Evolutionary conservation across 2,329 filamentous ascomycete genomes (phyloP), one percentile per base, ranked within the genome.

Genomic region (Curvularia hawaiiensis): DNA sequence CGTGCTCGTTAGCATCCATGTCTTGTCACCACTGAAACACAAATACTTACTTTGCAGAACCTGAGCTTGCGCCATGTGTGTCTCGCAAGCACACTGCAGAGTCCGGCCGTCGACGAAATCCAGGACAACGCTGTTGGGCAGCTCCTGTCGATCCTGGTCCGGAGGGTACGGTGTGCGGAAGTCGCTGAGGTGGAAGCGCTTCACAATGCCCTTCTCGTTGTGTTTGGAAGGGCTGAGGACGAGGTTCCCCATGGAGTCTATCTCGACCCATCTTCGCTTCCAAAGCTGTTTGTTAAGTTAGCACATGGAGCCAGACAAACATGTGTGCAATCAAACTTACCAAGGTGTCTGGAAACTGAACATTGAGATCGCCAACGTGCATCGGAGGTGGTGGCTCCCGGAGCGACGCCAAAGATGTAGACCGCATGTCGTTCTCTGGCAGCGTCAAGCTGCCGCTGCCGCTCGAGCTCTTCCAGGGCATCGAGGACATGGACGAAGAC

Each of bases 311-410:
- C 16, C 18, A 3, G 7, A 4, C 9, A 9, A 14, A 10, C 2
- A 3, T 31, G 22, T 9, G 12, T 16, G 10, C 26, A 6, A 9
- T 47, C 6, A 47, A 46, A 71, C 80, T 70, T 74, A 82, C 80
- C 46, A 99, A 83, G 53, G 92, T 96, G 73, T 98, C 94, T 0
- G 95, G 95, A 74, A 99, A 97, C 74, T 99, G 95, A 11, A 98
- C 91, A 69, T 99, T 98, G 62, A 99, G 89, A 70, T 97, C 91
- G 48, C 93, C 92, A 75, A 96, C 84, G 60, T 89, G 88, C 3
- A 91, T 82, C 26, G 88, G 82, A 51, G 87, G 79, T 35, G 78
- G 79, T 49, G 75, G 79, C 60, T 81, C 79, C 9, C 74, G 65
- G 14, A 76, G 64, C 18, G 67, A 72, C 10, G 70, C 61, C 20